Evolutionary conservation across 495 filamentous ascomycete species (phyloP).

Genomic region (Aspergillus ellipticus): DNA sequence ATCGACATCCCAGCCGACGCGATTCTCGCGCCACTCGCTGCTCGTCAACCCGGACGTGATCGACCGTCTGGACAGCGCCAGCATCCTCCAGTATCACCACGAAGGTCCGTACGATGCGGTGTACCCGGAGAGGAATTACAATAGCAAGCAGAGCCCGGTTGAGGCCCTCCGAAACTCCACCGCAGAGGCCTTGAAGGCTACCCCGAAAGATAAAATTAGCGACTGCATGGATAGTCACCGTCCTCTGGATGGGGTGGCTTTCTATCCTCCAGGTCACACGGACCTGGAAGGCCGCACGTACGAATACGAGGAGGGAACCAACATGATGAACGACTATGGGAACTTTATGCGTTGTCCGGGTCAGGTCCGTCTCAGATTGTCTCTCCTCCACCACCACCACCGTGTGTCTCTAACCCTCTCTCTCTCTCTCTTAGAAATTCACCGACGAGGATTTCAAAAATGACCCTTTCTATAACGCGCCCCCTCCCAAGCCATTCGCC

Average conservation of each 20-base stretch:
- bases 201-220: constrained; percentile 71
- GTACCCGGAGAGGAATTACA: constrained; percentile 64
- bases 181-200: constrained; percentile 74
- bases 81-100: constrained; percentile 71
- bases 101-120: constrained; percentile 90
- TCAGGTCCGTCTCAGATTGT: constrained; percentile 18
- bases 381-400: not conserved
- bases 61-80: constrained; percentile 69
- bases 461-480: constrained; percentile 43
- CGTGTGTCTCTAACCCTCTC: constrained; percentile 1
- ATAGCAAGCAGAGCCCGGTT: constrained; percentile 61
- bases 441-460: constrained; percentile 48
- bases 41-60: constrained; percentile 73
- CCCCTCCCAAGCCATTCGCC: constrained; percentile 30
- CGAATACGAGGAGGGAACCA: constrained; percentile 78
- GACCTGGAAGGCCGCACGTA: constrained; percentile 67
- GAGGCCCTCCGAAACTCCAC: constrained; percentile 74
- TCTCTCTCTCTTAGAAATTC: constrained; percentile 42
- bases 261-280: constrained; percentile 64
- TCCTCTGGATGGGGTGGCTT: constrained; percentile 80
- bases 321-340: constrained; percentile 70
- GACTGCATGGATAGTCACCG: constrained; percentile 73
- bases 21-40: constrained; percentile 55
- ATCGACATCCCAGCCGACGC: constrained; percentile 2
- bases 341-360: constrained; percentile 37